Evolutionary conservation across 225 moss, liverwort and hornwort species (phyloP), one percentile per base, ranked within the genome.

Genomic region (Lunularia cruciata): DNA sequence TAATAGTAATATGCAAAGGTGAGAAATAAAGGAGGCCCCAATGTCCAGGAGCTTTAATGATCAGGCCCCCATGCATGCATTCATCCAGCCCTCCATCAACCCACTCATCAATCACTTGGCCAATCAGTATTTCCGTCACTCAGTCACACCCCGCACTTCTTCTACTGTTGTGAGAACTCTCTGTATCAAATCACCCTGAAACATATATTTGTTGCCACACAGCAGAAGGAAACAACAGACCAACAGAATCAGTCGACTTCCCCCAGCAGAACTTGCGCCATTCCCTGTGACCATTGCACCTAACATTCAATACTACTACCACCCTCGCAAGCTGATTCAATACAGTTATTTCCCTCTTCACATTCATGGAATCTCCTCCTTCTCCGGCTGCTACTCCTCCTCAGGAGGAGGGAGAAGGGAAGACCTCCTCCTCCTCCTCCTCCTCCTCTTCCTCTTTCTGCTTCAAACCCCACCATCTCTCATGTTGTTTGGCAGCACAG

Each of bases 71-170:
- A 18, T n/a, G 52, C 19, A n/a, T 52, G 52, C 52, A 52, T 52
- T 25, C 19, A 52, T 52, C 43, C 43, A 3, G 11, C 52, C 19
- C 14, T 52, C 52, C 52, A 52, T 43, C 43, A 32, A 31, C 33
- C 57, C 52, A 52, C 26, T 12, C 52, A 57, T 57, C 57, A 57
- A 57, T 57, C 57, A 57, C 57, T 27, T 26, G 22, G 23, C 49
- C 52, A 52, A 23, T 25, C 52, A 52, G 22, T 52, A 23, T 23
- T 52, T 25, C 23, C 32, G 18, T 57, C 32, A 33, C 16, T 27
- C 31, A 18, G 33, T 9, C 57, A 1, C 13, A 18, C 16, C 57
- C 57, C 11, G 14, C 57, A 31, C 57, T 3, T 34, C 57, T 8
- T 52, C 52, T 20, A 54, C 54, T 27, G 54, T 54, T 54, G 15